These are phyloP conservation scores for Cucurbitaria berberidis DNA, from an alignment of 2,329 filamentous ascomycete genomes.

Conservation along the genomic window DNA sequence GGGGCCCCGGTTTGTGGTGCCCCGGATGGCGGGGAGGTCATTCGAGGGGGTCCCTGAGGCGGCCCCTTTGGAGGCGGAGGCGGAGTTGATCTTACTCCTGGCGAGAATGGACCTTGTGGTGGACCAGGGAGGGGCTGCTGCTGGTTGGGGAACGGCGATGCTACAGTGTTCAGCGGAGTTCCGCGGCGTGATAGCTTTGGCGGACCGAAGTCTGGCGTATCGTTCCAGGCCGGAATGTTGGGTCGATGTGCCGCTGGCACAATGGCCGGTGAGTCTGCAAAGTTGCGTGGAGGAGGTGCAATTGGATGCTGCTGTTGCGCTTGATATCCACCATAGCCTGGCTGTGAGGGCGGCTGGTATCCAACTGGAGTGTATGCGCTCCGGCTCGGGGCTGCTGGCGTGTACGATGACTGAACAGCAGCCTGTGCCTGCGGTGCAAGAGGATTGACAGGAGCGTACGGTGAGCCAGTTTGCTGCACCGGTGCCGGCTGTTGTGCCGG, in stretches of 20 bases:
- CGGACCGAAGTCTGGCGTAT: slow-evolving; percentile 78
- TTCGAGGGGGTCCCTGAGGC: slow-evolving; percentile 52
- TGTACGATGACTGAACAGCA: slow-evolving; percentile 24
- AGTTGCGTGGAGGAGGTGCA: slow-evolving; percentile 69
- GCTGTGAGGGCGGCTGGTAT: slow-evolving; percentile 59
- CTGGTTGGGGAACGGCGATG: slow-evolving; percentile 76
- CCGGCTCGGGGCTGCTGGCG: slow-evolving; percentile 18
- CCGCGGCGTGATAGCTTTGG: slow-evolving; percentile 74
- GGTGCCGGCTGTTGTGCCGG: slow-evolving; percentile 25
- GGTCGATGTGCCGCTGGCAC: slow-evolving; percentile 71
- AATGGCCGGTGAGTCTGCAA: slow-evolving; percentile 68
- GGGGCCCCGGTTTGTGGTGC: slow-evolving; percentile 57
- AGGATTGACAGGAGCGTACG: slow-evolving; percentile 35
- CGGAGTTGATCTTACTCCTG: slow-evolving; percentile 67
- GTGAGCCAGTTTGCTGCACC: slow-evolving; percentile 28
- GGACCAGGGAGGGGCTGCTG: slow-evolving; percentile 58
- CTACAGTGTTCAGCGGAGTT: slow-evolving; percentile 75
- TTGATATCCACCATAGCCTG: slow-evolving; percentile 55
- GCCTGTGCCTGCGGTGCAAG: slow-evolving; percentile 33
- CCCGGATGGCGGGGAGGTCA: slow-evolving; percentile 72
- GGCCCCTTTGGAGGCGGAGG: slow-evolving; percentile 83
- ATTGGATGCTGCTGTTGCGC: slow-evolving; percentile 53
- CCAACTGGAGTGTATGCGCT: slow-evolving; percentile 57
- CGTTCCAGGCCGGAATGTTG: slow-evolving; percentile 88
- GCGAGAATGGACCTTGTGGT: slow-evolving; percentile 65